phyloP scores from a whole-genome alignment of 2,329 filamentous ascomycete species.

The Aspergillus ochraceoroseus region DNA sequence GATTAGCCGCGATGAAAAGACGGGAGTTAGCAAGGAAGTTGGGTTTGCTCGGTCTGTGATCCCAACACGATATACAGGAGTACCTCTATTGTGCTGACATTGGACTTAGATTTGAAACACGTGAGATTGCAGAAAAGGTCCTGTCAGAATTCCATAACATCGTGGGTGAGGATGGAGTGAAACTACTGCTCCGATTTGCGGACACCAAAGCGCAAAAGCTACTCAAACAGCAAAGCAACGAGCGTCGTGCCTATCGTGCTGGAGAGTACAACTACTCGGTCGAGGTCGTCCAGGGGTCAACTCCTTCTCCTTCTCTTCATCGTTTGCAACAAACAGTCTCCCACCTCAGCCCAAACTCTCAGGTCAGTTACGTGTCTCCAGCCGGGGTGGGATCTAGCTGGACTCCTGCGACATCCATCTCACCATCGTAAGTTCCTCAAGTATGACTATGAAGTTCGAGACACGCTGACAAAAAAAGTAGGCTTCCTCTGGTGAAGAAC shows the following conservation, averaged over 20 bases:
- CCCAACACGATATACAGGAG: conserved; percentile 4
- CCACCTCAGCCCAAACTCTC: conserved; percentile 42
- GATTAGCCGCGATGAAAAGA: conserved; percentile 82
- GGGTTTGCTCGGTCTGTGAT: conserved; percentile 79
- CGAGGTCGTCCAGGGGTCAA: conserved; percentile 43
- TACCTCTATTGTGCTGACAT: conserved; percentile 11
- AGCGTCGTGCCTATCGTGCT: conserved; percentile 90
- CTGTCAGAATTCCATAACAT: conserved; percentile 80
- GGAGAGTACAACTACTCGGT: conserved; percentile 76
- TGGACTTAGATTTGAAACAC: conserved; percentile 69
- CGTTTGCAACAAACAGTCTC: conserved; percentile 39
- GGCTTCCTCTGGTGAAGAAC: conserved; percentile 40
- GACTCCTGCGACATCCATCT: conserved; percentile 48
- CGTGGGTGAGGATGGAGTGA: conserved; percentile 71
- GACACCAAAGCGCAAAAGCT: conserved; percentile 96
- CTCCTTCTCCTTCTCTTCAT: conserved; percentile 43
- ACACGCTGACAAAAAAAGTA: conserved; percentile 31
- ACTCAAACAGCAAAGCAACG: conserved; percentile 90
- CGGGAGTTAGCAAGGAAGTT: conserved; percentile 88
- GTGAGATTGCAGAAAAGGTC: conserved; percentile 84
- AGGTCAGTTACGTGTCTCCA: conserved; percentile 43
- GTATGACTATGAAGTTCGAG: background rate
- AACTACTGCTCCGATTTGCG: conserved; percentile 91
- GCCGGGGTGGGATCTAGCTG: conserved; percentile 40
- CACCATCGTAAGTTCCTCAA: conserved; percentile 42